Percentiles rank a stretch among this genome's conserved stretches.
Evolutionary conservation across 2,329 filamentous ascomycete genomes (phyloP).

Genomic region (Cladosporium cucumerinum): DNA sequence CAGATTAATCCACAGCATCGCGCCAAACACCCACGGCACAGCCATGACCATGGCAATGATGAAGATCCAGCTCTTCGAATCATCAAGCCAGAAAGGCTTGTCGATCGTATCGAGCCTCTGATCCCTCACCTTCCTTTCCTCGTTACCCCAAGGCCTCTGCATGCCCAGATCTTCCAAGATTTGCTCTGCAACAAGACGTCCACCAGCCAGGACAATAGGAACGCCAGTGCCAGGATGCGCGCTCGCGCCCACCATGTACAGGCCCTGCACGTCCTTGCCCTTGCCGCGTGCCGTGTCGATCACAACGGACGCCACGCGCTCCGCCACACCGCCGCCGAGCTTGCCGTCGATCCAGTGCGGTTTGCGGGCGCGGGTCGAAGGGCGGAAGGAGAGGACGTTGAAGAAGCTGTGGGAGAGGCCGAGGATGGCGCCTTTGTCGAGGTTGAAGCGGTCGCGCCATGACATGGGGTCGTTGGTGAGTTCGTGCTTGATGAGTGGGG

Average conservation of each 20-base stretch:
- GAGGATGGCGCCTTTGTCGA: conserved; percentile 71
- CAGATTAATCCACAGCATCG: conserved; percentile 16
- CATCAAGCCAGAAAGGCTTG: conserved; percentile 28
- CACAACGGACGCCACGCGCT: conserved; percentile 25
- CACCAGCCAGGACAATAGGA: conserved; percentile 68
- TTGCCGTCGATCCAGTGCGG: conserved; percentile 39
- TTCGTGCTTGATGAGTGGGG: conserved; percentile 57
- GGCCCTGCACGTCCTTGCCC: conserved; percentile 42
- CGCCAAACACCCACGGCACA: conserved; percentile 19
- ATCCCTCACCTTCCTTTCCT: conserved; percentile 17
- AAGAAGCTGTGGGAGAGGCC: conserved; percentile 71
- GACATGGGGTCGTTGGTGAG: conserved; percentile 61
- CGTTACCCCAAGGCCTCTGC: conserved; percentile 41
- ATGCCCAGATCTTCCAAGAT: conserved; percentile 43
- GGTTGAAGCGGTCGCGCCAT: conserved; percentile 68
- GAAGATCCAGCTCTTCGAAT: conserved; percentile 24
- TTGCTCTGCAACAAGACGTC: conserved; percentile 59
- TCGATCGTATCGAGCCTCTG: conserved; percentile 30
- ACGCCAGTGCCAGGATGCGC: conserved; percentile 75
- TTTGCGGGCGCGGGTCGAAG: conserved; percentile 57
- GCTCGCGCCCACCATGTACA: conserved; percentile 72
- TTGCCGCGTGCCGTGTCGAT: conserved; percentile 25
- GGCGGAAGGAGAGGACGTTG: conserved; percentile 66
- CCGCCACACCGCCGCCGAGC: conserved; percentile 26
- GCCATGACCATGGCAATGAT: conserved; percentile 22